phyloP scores from a whole-genome alignment of 805 yeast genomes.

The Tetrapisispora taiwanensis region DNA sequence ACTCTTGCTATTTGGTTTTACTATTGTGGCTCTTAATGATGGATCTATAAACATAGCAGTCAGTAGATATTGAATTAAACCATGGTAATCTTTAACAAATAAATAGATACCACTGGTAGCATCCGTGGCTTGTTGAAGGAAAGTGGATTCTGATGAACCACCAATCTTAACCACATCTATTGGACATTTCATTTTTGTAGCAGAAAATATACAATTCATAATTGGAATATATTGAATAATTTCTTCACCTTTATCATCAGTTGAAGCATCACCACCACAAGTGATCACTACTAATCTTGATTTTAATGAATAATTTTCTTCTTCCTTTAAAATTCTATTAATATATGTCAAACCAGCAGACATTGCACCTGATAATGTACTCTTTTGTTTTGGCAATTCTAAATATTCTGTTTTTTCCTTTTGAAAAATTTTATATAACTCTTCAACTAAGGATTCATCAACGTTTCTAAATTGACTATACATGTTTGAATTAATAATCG shows the following conservation, averaged over 20 bases:
- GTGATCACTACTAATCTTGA: constrained; percentile 53
- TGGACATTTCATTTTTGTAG: constrained; percentile 83
- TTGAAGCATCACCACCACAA: constrained; percentile 45
- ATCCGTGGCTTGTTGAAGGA: constrained; percentile 91
- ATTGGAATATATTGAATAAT: constrained; percentile 80
- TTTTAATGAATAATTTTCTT: constrained; percentile 37
- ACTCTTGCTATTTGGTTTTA: constrained; percentile 71
- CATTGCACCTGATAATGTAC: constrained; percentile 65
- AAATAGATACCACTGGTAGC: constrained; percentile 88
- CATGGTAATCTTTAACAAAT: constrained; percentile 54
- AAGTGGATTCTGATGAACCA: constrained; percentile 48
- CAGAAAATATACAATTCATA: constrained; percentile 93
- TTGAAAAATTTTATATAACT: constrained; percentile 40
- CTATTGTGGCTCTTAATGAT: constrained; percentile 59
- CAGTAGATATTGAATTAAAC: constrained; percentile 70
- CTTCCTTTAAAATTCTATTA: constrained; percentile 50
- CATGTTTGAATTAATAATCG: constrained; percentile 49
- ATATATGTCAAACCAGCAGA: constrained; percentile 75
- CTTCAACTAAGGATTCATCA: constrained; percentile 60
- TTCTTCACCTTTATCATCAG: constrained; percentile 37
- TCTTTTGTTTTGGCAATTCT: constrained; percentile 30
- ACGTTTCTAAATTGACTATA: constrained; percentile 75
- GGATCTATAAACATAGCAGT: constrained; percentile 87
- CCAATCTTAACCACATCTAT: constrained; percentile 80
- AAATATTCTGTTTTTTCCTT: constrained; percentile 19